Evolutionary conservation across 768 basidiomycete genomes (phyloP), one percentile per base, ranked within the genome.

Genomic region (Leccinum obscurum): DNA sequence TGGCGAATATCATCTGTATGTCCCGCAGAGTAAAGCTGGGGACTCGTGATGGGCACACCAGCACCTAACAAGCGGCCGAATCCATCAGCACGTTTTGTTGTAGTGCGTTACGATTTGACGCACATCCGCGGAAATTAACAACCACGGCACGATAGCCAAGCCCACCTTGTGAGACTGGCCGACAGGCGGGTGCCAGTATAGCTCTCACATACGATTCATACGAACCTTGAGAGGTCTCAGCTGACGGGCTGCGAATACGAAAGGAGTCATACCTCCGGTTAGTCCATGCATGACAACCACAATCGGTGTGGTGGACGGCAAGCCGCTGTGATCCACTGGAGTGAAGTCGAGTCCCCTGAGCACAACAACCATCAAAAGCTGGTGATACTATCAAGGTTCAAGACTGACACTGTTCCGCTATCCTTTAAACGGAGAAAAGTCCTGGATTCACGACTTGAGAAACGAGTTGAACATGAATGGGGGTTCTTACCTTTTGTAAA

Each of bases 101-200:
- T 22, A 60, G 34, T 41, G 34, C 56, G 37, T 30, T 28, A 54
- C 50, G 53, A 54, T 54, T 44, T 17, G 37, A 83, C 89, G 69
- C 68, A 91, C 94, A 96, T 70, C 94, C 95, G 66, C 95, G 85
- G 76, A 90, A 95, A 76, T 96, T 97, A 71, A 95, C 83, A 9
- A 98, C 93, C 13, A 90, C 88, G 5, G 85, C 95, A 59, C 97
- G 83, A 74, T 92, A 96, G 15, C 95, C 94, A 56, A 96, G 77
- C 2, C 95, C 96, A n/a, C 92, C 93, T 66, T 90, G 79, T 46
- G 83, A 81, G 7, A 86, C 81, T 28, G 90, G 82, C 30, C 80
- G 80, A 70, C 88, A 88, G 14, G 88, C 89, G 60, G 85, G 88
- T 54, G 84, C 82, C 4, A 98, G 78, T 51, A 97, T 81, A 30